Evolutionary conservation across 169 alveolate genomes (phyloP).

Genomic region (Plasmodium knowlesi): DNA sequence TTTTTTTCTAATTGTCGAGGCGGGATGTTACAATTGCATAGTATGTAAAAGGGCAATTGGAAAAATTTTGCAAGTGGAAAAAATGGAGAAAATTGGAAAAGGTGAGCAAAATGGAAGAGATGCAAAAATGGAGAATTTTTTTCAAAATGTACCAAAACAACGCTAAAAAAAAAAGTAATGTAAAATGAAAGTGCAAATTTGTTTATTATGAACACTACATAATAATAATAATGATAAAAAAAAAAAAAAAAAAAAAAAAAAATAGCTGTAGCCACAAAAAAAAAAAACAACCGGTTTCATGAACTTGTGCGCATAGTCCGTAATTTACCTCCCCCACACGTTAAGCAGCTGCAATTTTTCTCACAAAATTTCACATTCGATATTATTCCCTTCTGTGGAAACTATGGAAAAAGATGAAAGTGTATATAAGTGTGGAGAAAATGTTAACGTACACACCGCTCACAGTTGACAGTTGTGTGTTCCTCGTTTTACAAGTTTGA

Average conservation of each 20-base stretch:
- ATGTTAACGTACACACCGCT: not conserved
- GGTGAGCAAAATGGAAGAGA: not conserved
- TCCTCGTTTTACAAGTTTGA: not conserved
- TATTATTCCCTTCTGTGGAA: not conserved
- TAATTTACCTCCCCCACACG: not conserved
- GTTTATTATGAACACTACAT: not conserved
- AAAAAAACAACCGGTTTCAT: not conserved
- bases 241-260: not conserved
- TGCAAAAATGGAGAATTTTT: not conserved
- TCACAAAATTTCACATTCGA: not conserved
- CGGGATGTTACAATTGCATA: not conserved
- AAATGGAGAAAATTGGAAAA: not conserved
- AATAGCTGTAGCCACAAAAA: not conserved
- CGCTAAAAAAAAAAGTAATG: not conserved
- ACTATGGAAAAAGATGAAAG: not conserved
- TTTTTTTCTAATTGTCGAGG: not conserved
- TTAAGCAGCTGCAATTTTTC: not conserved
- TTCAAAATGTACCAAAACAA: not conserved
- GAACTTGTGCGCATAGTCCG: slow-evolving; percentile 6
- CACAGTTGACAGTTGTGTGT: not conserved
- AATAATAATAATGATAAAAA: not conserved
- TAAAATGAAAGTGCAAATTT: not conserved
- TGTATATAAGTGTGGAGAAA: not conserved
- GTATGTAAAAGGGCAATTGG: not conserved
- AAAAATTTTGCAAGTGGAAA: not conserved